A percentile compares a stretch with the other conserved stretches of the same genome.
Conservation (phyloP, 2,329 filamentous ascomycete species). For the Cephalotrichum gorgonifer region DNA sequence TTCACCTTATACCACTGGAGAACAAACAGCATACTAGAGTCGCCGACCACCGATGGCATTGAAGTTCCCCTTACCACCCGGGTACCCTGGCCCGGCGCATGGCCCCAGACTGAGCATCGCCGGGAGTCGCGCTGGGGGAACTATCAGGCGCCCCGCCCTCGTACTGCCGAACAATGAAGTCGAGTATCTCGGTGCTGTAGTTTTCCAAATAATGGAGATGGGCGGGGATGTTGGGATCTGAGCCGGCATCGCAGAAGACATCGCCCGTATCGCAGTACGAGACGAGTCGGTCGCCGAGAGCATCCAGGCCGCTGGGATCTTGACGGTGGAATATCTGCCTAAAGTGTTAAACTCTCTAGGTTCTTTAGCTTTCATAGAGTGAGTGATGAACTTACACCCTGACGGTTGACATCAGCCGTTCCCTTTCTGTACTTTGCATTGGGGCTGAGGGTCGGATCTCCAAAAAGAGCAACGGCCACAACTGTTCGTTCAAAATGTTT, state of each 20-base stretch:
- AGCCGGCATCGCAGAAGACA: conserved; percentile 25
- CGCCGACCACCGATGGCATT: too few species aligned
- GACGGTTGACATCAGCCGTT: conserved; percentile 19
- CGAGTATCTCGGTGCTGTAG: conserved; percentile 22
- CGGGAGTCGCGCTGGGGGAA: background rate
- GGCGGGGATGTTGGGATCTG: conserved; percentile 12
- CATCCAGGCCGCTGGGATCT: conserved; percentile 22
- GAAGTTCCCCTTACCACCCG: background rate
- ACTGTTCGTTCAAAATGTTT: conserved; percentile 17
- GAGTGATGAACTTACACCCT: conserved; percentile 21
- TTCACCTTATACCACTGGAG: too few species aligned
- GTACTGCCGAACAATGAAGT: conserved; percentile 24
- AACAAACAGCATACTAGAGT: too few species aligned
- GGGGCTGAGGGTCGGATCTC: conserved; percentile 28
- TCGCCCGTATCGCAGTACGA: conserved; percentile 33
- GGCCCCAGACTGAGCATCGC: background rate
- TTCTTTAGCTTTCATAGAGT: background rate
- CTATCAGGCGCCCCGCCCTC: conserved; percentile 9
- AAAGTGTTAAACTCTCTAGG: background rate
- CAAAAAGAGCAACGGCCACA: conserved; percentile 27
- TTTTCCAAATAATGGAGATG: conserved; percentile 24
- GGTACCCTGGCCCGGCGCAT: background rate
- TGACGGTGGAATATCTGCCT: conserved; percentile 24
- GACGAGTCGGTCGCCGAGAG: conserved; percentile 22
- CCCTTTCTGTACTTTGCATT: conserved; percentile 24